Evolutionary conservation across 768 basidiomycete genomes (phyloP), one percentile per base, ranked within the genome.

Genomic region (Trametes meyenii): DNA sequence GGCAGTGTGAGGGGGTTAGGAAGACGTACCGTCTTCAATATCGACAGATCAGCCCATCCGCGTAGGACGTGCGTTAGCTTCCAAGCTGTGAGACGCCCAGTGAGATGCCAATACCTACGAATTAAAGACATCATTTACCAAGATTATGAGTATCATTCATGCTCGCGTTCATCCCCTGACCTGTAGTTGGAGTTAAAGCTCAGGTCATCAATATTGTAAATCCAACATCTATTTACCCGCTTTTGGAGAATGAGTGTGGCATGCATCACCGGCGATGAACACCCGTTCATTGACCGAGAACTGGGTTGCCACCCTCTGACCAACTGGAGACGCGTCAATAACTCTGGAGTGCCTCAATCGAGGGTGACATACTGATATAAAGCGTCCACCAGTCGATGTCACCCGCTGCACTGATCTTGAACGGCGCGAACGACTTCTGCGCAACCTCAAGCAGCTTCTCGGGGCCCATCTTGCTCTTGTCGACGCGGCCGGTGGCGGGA

Each of bases 201-300:
- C n/a, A n/a, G n/a, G n/a, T n/a, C n/a, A n/a, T n/a, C n/a, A 51
- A 14, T 16, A 42, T 16, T 1, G 12, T 17, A n/a, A n/a, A 16
- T 24, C 21, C 23, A 14, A 17, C 35, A 8, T 26, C 13, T 17
- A 67, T 67, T 53, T 49, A 74, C 77, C 77, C 53, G 79, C 79
- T 69, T 79, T 77, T 1, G 76, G 76, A 1, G 76, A 79, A 50
- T 78, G 78, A 17, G 77, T 79, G 57, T 79, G 80, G 40, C 80
- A 84, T 4, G 83, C 83, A 61, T 83, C 83, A 8, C 85, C 84
- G 0, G 80, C 85, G 51, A 85, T 84, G 65, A 85, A 83, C 3
- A 84, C 75, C 3, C 85, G 78, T 43, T 84, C 70, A 40, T 78
- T 62, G 0, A 75, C 66, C 3, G 79, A 78, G 69, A 79, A 85